Conservation (phyloP, 2,329 filamentous ascomycete species). For the Sclerotinia trifoliorum region DNA sequence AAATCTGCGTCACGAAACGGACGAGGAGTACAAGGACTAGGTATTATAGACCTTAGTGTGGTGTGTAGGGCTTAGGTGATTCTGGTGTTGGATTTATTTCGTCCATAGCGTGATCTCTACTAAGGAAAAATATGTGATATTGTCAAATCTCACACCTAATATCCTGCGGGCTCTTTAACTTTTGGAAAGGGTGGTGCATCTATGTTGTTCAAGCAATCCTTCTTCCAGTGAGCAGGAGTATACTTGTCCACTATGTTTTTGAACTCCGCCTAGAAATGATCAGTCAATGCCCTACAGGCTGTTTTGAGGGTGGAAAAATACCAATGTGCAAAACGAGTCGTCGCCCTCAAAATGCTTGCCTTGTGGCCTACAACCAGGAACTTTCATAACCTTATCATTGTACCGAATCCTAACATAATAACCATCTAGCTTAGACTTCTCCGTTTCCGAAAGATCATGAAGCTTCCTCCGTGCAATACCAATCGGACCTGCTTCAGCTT, state of each 20-base stretch:
- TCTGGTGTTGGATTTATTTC: too few relatives aligned
- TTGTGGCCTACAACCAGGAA: constrained; percentile 74
- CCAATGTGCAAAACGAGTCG: constrained; percentile 85
- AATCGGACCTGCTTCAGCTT: constrained; percentile 34
- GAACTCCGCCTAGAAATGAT: constrained; percentile 68
- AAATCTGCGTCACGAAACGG: too few relatives aligned
- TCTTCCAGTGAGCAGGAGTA: constrained; percentile 76
- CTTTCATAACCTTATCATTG: constrained; percentile 77
- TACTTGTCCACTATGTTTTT: constrained; percentile 90
- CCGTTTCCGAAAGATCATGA: constrained; percentile 53
- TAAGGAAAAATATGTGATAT: neutral
- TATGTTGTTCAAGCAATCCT: constrained; percentile 58
- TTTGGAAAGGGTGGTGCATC: constrained; percentile 42
- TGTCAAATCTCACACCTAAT: constrained; percentile 27
- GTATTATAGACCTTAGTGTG: too few relatives aligned
- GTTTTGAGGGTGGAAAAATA: constrained; percentile 45
- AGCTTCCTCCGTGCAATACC: constrained; percentile 62
- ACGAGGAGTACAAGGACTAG: too few relatives aligned
- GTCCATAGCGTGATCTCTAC: neutral
- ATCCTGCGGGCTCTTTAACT: constrained; percentile 39
- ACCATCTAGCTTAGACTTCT: constrained; percentile 62
- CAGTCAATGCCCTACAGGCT: neutral
- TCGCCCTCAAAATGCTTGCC: constrained; percentile 87
- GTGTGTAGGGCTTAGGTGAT: too few relatives aligned
- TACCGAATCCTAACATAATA: constrained; percentile 91